Evolutionary conservation across 176 grass and related monocot species (phyloP).

Genomic region (Juncus effusus): DNA sequence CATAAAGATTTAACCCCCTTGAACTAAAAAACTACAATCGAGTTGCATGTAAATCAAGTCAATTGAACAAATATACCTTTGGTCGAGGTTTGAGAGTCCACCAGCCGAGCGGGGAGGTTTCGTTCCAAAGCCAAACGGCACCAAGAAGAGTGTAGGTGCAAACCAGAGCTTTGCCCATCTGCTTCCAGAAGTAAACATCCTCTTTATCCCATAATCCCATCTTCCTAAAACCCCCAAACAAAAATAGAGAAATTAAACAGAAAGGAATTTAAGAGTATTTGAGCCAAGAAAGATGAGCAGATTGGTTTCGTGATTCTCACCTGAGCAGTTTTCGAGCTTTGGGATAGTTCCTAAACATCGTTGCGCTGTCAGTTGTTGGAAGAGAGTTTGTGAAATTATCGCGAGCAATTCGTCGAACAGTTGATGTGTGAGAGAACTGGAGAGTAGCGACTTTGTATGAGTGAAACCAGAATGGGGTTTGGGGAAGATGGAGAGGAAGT

Average conservation of each 20-base stretch:
- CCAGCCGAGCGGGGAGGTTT: conserved; percentile 73
- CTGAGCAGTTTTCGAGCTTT: conserved; percentile 47
- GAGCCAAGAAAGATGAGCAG: not conserved
- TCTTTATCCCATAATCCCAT: conserved; percentile 51
- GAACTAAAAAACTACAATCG: too few relatives aligned
- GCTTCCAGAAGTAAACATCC: conserved; percentile 67
- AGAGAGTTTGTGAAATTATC: too few relatives aligned
- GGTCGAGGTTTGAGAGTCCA: conserved; percentile 77
- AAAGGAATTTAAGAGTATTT: not conserved
- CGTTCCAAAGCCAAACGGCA: conserved; percentile 60
- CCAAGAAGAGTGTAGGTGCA: conserved; percentile 69
- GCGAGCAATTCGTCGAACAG: too few relatives aligned
- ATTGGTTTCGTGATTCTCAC: conserved; percentile 24
- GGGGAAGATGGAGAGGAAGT: too few relatives aligned
- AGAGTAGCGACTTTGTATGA: too few relatives aligned
- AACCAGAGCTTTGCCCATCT: conserved; percentile 67
- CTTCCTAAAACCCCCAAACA: conserved; percentile 28
- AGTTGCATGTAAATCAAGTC: too few relatives aligned
- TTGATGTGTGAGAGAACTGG: too few relatives aligned
- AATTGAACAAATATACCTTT: conserved; percentile 41
- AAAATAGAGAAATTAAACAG: not conserved
- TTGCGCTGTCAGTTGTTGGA: too few relatives aligned
- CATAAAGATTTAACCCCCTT: too few relatives aligned
- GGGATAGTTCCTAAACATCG: conserved; percentile 46
- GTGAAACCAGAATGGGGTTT: too few relatives aligned